Evolutionary conservation across 2,329 filamentous ascomycete species (phyloP), one percentile per base, ranked within the genome.

Genomic region (Colletotrichum sp.): DNA sequence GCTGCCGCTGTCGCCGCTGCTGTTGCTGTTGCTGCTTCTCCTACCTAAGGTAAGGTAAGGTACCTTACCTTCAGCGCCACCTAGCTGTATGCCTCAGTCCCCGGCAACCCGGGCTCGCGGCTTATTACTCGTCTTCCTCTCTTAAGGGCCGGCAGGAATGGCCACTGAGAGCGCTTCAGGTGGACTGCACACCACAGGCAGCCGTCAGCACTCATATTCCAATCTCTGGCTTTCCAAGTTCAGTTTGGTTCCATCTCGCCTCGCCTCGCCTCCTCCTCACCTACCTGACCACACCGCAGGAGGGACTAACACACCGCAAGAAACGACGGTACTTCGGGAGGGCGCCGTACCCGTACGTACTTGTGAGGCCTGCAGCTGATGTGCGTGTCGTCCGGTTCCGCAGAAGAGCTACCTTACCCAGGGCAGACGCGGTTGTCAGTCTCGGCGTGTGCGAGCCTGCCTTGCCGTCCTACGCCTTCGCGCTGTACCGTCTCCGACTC

Each of bases 141-240:
- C 52, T 8, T 55, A 19, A 55, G 68, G 30, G 27, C 55, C 39
- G 61, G 55, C 65, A 25, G 36, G 36, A 27, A 15, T 13, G 30
- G 34, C 61, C 22, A 70, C 28, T n/a, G 11, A 28, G 52, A 19
- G 64, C 28, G 15, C 36, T 13, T 19, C 34, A 27, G 55, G 59
- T 72, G 55, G 32, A 67, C 72, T 60, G 48, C 48, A 68, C 28
- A 60, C 34, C 34, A 66, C 63, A 75, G 73, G 69, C 69, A 72
- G 55, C 63, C 73, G 69, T 75, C 73, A 68, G 69, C 71, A 48
- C 63, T 63, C 64, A 8, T 28, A 48, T 39, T 59, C 55, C 27
- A 59, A 28, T 25, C 27, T 27, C 13, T 59, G 27, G 57, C 28
- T 30, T 30, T n/a, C 27, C 57, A 61, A 15, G 60, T 36, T 34